These are phyloP conservation scores for Luffa acutangula DNA, from an alignment of 306 rosid genomes.

Conservation along the genomic window DNA sequence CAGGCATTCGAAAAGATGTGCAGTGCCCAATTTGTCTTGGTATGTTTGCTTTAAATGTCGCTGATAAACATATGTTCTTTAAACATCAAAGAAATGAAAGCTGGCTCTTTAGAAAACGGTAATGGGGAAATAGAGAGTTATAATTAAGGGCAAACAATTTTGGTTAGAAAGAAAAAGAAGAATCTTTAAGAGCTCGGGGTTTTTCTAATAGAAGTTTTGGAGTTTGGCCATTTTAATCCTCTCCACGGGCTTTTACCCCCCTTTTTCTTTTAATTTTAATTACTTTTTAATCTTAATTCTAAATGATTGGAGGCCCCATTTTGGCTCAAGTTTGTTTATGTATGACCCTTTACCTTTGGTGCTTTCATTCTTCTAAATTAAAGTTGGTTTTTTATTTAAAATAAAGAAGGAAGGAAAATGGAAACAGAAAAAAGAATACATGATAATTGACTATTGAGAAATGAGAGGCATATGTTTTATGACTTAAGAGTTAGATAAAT, in stretches of 20 bases:
- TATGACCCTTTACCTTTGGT: not conserved
- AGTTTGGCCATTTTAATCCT: not conserved
- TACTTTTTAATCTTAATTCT: not conserved
- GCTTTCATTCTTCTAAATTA: not conserved
- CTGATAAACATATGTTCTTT: not conserved
- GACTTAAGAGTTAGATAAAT: not conserved
- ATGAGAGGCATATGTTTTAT: not conserved
- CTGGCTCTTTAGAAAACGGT: not conserved
- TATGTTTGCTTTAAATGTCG: slow-evolving; percentile 27
- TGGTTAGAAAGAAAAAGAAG: not conserved
- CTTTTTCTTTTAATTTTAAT: not conserved
- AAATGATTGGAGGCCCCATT: not conserved
- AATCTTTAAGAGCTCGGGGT: not conserved
- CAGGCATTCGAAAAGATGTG: slow-evolving; percentile 70
- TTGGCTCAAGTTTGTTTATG: not conserved
- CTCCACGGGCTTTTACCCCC: not conserved
- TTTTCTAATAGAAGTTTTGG: not conserved
- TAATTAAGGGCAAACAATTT: not conserved
- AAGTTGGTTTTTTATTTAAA: not conserved
- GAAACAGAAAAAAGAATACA: not conserved
- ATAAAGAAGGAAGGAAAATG: not conserved
- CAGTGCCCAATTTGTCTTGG: slow-evolving; percentile 98
- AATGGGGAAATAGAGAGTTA: not conserved
- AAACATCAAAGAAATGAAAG: not conserved
- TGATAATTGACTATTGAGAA: not conserved